Evolutionary conservation across 1,139 yeast genomes (phyloP), one percentile per base, ranked within the genome.

Genomic region (Hansenula lynferdii): DNA sequence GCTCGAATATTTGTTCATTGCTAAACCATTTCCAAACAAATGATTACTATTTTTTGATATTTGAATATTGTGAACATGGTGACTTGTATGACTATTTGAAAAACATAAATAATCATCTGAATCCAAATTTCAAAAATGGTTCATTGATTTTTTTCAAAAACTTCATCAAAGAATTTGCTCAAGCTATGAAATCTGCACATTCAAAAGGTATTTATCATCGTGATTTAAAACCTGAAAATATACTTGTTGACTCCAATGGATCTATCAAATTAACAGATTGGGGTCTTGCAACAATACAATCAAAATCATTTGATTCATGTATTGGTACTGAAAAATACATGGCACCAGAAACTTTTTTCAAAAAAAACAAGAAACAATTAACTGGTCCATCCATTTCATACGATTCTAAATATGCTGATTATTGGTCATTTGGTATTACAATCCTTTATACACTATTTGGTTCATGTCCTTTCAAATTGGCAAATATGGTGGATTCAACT

Each of bases 301-400:
- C 67, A 35, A 59, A 62, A 35, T 77, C 85, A 51, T 64, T 71
- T 15, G 96, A 87, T 49, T 83, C 85, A 52, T 92, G 89, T 48
- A 81, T 89, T 44, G 97, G 97, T 20, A 82, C 94, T 15, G 97
- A 89, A 58, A 74, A 95, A 45, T 90, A 90, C 61, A 85, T 92
- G 92, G 96, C 97, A 0, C 97, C 97, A 3, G 97, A 90, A 60
- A 72, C 90, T 35, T 72, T 73, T 47, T 70, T 50, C 46, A 48
- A 38, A 17, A 47, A 45, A 35, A 21, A 30, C 7, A 24, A 39
- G 4, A 34, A 35, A 19, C 19, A n/a, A n/a, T n/a, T n/a, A n/a
- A n/a, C 34, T 20, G 31, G 18, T 8, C 36, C 29, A 17, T 12
- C 31, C 18, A 34, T 36, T 8, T 41, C 50, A 5, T 86, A 86